These are phyloP conservation scores for Crepidotus variabilis DNA, from an alignment of 768 basidiomycete species.

Conservation along the genomic window DNA sequence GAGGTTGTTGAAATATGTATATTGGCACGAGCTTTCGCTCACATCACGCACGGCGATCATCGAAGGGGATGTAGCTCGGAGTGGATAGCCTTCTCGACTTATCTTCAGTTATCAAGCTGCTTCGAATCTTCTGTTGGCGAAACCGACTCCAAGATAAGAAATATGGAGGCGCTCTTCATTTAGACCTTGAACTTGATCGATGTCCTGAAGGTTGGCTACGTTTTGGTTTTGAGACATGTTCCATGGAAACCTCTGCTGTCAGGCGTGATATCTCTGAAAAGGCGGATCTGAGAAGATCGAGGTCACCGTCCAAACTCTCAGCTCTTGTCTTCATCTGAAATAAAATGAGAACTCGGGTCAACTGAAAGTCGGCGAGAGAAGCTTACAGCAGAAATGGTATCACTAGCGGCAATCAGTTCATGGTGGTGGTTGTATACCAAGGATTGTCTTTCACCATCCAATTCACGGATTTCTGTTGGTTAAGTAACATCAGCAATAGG, in stretches of 20 bases:
- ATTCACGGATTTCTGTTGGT: slow-evolving; percentile 71
- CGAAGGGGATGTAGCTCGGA: too few relatives aligned
- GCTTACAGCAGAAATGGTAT: slow-evolving; percentile 82
- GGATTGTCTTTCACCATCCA: slow-evolving; percentile 86
- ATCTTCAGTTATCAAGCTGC: too few relatives aligned
- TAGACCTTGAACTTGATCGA: not conserved
- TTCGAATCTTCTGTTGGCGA: too few relatives aligned
- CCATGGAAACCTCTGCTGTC: slow-evolving; percentile 60
- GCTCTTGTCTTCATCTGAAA: slow-evolving; percentile 83
- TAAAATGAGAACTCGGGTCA: not conserved
- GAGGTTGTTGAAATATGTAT: not conserved
- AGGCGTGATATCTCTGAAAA: slow-evolving; percentile 87
- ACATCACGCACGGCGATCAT: too few relatives aligned
- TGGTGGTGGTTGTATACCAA: slow-evolving; percentile 95
- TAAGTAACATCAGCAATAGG: not conserved
- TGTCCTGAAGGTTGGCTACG: not conserved
- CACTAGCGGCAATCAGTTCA: slow-evolving; percentile 89
- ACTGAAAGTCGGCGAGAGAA: not conserved
- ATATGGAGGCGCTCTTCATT: not conserved
- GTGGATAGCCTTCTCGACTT: too few relatives aligned
- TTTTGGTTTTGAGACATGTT: slow-evolving; percentile 18
- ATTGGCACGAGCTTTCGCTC: too few relatives aligned
- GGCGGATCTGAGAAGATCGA: slow-evolving; percentile 75
- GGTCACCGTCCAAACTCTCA: slow-evolving; percentile 79
- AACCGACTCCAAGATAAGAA: too few relatives aligned